These are phyloP conservation scores for Erodium maritimum DNA, from an alignment of 345 rosid species.

Conservation along the genomic window DNA sequence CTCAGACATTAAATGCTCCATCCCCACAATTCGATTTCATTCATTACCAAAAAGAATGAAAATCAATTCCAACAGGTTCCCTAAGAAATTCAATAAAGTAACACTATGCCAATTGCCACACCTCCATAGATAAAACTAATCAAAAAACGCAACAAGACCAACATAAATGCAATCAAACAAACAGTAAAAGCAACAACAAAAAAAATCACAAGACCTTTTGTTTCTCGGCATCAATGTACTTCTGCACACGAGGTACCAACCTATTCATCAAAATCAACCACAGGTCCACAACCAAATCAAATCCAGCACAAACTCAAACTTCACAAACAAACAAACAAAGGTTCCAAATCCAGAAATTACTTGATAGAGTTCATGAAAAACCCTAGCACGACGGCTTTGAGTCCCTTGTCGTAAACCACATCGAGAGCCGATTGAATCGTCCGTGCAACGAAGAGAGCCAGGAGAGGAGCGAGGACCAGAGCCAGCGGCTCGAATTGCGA, in stretches of 20 bases:
- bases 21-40: neutral
- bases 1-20: neutral
- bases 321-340: neutral
- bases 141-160: neutral
- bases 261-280: conserved; percentile 21
- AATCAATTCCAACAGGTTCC: neutral
- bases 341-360: conserved; percentile 18
- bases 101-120: no score
- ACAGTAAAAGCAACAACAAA: neutral
- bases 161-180: conserved; percentile 1
- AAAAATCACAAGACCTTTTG: conserved; percentile 54
- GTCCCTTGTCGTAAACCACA: conserved; percentile 47
- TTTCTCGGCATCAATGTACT: conserved; percentile 75
- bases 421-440: conserved; percentile 33
- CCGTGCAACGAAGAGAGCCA: conserved; percentile 51
- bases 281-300: neutral
- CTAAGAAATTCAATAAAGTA: no score
- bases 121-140: neutral
- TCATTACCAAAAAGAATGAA: neutral
- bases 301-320: neutral
- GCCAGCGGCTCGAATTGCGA: conserved; percentile 62
- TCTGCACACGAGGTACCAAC: conserved; percentile 72
- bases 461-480: conserved; percentile 48
- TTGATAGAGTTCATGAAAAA: conserved; percentile 49
- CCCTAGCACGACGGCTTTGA: conserved; percentile 38